phyloP scores from a whole-genome alignment of 129 eudicot genomes.

The Gnaphalium uliginosum region DNA sequence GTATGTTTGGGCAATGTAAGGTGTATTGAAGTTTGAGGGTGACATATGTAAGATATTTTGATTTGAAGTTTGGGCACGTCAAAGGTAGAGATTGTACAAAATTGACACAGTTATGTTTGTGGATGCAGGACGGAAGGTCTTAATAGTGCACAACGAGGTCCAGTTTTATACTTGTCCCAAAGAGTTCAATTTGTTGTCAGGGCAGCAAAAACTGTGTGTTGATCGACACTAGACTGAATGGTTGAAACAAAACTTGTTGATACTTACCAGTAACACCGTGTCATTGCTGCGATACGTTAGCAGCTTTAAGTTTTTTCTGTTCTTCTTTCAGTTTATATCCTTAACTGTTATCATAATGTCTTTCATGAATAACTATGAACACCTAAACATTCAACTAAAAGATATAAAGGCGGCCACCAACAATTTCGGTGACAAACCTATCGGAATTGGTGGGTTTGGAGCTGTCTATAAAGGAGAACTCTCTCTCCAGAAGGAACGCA shows the following conservation, averaged over 20 bases:
- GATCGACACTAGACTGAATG: no score
- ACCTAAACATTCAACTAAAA: conserved; percentile 24
- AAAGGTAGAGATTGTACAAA: neutral
- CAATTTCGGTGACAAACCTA: conserved; percentile 1
- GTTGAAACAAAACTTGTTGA: no score
- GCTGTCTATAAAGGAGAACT: conserved; percentile 25
- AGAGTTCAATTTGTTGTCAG: neutral
- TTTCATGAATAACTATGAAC: conserved; percentile 7
- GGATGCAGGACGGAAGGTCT: neutral
- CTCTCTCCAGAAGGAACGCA: neutral
- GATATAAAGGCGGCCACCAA: conserved; percentile 18
- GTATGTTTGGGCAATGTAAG: no score
- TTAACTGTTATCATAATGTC: conserved; percentile 6
- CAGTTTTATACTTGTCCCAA: neutral
- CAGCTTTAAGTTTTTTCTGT: neutral
- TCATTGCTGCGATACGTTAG: neutral
- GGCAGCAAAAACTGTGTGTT: neutral
- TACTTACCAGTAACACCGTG: no score
- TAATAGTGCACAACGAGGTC: neutral
- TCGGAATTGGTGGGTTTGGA: conserved; percentile 29
- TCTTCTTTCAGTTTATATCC: neutral
- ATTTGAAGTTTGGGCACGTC: no score
- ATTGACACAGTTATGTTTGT: conserved; percentile 4
- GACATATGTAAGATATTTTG: no score
- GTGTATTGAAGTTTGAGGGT: no score